These are phyloP conservation scores for Panicum hallii DNA, from an alignment of 202 grass and related monocot genomes.

Conservation along the genomic window DNA sequence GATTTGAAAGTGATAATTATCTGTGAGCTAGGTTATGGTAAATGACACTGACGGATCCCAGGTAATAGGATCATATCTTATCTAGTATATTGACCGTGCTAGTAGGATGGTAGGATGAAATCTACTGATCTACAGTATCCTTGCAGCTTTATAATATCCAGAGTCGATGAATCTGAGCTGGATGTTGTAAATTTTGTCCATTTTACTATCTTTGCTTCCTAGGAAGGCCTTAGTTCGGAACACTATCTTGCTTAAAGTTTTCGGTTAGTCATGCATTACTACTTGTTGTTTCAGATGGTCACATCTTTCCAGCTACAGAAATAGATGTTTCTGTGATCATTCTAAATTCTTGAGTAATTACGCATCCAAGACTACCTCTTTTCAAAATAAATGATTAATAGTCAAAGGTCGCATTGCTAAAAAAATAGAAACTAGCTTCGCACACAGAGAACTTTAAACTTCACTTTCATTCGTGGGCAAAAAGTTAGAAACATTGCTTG, in stretches of 20 bases:
- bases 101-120: slow-evolving; percentile 13
- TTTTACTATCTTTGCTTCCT: background rate
- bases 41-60: slow-evolving; percentile 22
- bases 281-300: background rate
- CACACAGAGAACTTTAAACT: background rate
- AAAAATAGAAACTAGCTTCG: background rate
- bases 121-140: background rate
- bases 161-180: background rate
- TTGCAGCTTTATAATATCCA: slow-evolving; percentile 7
- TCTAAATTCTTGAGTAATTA: background rate
- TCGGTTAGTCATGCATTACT: background rate
- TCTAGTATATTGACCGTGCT: background rate
- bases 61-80: slow-evolving; percentile 39
- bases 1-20: slow-evolving; percentile 9
- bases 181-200: slow-evolving; percentile 28
- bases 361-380: background rate
- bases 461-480: background rate
- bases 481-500: background rate
- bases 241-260: background rate
- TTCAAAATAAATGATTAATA: background rate
- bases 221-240: background rate
- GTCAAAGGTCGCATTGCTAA: background rate
- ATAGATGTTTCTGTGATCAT: background rate
- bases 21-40: background rate
- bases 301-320: background rate